These are phyloP conservation scores for Globisporangium cystogenes DNA, from an alignment of 352 stramenopile species.

Conservation along the genomic window DNA sequence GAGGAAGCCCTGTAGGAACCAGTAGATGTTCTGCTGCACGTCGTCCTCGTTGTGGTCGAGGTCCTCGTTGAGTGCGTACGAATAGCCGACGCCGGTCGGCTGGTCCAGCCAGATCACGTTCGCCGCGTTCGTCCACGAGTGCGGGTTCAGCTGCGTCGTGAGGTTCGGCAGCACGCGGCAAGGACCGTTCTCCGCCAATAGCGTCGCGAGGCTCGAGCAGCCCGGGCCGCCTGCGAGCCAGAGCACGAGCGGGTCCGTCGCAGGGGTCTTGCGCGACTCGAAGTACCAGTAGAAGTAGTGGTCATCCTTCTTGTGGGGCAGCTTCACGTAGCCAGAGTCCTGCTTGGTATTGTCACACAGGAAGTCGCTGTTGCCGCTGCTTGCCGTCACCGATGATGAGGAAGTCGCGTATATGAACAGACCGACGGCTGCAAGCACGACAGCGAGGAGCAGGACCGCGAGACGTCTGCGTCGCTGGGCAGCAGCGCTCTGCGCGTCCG, in stretches of 20 bases:
- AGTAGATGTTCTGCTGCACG: constrained; percentile 33
- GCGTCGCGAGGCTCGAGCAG: constrained; percentile 28
- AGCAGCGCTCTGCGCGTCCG: constrained; percentile 2
- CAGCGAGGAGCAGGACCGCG: neutral
- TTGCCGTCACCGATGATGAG: neutral
- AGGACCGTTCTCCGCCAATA: constrained; percentile 30
- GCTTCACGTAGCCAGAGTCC: constrained; percentile 28
- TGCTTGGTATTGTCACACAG: constrained; percentile 14
- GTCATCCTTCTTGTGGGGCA: constrained; percentile 34
- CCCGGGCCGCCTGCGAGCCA: constrained; percentile 33
- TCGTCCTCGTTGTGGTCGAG: constrained; percentile 27
- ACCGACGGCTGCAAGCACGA: neutral
- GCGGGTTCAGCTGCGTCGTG: constrained; percentile 19
- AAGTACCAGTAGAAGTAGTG: constrained; percentile 48
- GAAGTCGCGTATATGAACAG: neutral
- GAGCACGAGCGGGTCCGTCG: constrained; percentile 24
- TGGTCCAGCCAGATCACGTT: constrained; percentile 42
- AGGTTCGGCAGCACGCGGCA: constrained; percentile 20
- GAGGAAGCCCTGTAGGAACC: constrained; percentile 31
- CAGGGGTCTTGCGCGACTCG: constrained; percentile 17
- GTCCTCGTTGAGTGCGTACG: constrained; percentile 18
- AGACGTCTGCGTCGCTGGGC: constrained; percentile 4
- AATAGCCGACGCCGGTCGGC: constrained; percentile 28
- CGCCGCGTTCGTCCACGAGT: constrained; percentile 32
- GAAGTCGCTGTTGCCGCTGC: constrained; percentile 7